A percentile compares a stretch with the other conserved stretches of the same genome.
These are phyloP conservation scores for Ceratobasidium sp. DNA, from an alignment of 1,284 basidiomycete species.

Conservation along the genomic window DNA sequence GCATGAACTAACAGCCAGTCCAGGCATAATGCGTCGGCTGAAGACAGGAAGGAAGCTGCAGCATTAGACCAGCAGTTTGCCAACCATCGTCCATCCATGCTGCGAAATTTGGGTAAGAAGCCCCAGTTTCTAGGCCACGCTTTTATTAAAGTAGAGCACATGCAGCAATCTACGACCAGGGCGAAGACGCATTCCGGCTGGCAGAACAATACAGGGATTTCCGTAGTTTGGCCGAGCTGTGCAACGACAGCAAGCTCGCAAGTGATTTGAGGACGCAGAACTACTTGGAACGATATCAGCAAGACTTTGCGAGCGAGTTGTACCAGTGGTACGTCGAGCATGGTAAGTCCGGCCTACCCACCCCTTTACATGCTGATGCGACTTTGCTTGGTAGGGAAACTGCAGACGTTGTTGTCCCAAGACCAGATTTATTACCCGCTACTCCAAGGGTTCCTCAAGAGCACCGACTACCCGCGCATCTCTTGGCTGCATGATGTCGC, in stretches of 20 bases:
- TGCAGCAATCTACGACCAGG: constrained; percentile 75
- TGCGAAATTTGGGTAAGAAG: constrained; percentile 80
- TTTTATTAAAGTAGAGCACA: constrained; percentile 9
- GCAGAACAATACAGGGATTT: constrained; percentile 91
- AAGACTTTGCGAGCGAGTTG: constrained; percentile 88
- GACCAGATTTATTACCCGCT: constrained; percentile 72
- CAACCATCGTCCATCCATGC: constrained; percentile 75
- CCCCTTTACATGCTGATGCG: constrained; percentile 12
- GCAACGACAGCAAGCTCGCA: constrained; percentile 74
- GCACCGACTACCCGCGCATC: constrained; percentile 73
- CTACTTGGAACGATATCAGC: constrained; percentile 86
- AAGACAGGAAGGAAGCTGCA: constrained; percentile 65
- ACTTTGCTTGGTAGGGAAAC: constrained; percentile 67
- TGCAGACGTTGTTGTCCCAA: constrained; percentile 81
- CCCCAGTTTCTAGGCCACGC: not conserved
- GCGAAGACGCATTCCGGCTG: constrained; percentile 79
- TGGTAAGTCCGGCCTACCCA: constrained; percentile 59
- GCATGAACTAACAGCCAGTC: constrained; percentile 10
- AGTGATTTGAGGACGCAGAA: constrained; percentile 70
- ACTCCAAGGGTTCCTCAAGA: constrained; percentile 81
- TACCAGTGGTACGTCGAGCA: constrained; percentile 90
- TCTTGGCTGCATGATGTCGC: constrained; percentile 94
- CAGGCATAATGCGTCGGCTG: constrained; percentile 45
- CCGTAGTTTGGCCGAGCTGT: constrained; percentile 83
- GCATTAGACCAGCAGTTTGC: constrained; percentile 75